Evolutionary conservation across 148 eudicot genomes (phyloP).

Genomic region (Chenopodium suecicum): DNA sequence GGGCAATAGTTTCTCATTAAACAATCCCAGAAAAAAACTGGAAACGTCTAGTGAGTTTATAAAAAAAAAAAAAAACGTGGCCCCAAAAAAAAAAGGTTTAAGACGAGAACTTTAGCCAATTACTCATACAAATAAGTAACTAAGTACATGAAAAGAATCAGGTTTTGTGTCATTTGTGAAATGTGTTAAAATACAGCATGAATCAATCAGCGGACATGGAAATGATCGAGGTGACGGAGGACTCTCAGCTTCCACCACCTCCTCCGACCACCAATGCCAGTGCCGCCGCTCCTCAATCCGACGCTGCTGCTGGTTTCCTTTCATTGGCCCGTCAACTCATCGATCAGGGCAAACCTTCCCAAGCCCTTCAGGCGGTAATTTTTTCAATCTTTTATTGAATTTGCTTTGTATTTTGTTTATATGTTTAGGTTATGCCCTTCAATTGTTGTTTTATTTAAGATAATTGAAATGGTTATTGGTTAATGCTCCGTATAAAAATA

Average conservation of each 20-base stretch:
- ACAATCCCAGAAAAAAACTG: background rate
- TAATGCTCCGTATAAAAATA: background rate
- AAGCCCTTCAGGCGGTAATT: conserved; percentile 85
- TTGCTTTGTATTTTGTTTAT: background rate
- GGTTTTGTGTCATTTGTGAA: background rate
- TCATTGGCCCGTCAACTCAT: conserved; percentile 65
- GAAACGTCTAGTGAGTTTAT: background rate
- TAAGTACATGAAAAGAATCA: background rate
- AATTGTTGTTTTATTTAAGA: background rate
- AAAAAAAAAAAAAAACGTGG: background rate
- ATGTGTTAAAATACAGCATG: conserved; percentile 15
- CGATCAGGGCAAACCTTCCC: conserved; percentile 73
- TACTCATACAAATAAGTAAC: background rate
- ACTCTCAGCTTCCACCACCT: conserved; percentile 1
- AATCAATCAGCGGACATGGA: conserved; percentile 46
- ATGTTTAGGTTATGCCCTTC: background rate
- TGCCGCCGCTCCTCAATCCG: conserved; percentile 19
- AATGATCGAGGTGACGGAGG: conserved; percentile 48
- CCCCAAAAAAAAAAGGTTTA: background rate
- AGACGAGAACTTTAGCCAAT: background rate
- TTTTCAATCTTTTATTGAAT: background rate
- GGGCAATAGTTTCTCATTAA: too few relatives aligned
- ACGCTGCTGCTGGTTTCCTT: conserved; percentile 40
- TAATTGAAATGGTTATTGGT: background rate
- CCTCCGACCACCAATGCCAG: background rate